phyloP scores from a whole-genome alignment of 805 yeast genomes.

The Saturnispora zaruensis region DNA sequence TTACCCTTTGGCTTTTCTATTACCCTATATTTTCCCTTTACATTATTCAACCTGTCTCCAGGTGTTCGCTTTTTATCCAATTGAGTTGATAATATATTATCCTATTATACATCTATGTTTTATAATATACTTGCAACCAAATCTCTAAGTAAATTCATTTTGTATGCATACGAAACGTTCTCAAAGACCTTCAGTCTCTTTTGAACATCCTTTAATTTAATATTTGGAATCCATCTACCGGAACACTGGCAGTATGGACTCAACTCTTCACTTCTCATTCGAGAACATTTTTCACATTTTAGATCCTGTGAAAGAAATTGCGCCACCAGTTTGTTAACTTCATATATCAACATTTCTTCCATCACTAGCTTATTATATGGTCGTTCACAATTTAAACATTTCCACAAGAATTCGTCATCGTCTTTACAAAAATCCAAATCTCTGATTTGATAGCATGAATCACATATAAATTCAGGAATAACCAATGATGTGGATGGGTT shows the following conservation, averaged over 20 bases:
- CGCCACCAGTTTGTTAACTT: constrained; percentile 47
- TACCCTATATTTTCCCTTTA: background rate
- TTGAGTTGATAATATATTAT: background rate
- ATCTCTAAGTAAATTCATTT: constrained; percentile 45
- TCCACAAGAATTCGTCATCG: constrained; percentile 42
- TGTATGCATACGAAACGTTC: constrained; percentile 53
- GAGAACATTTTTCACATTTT: constrained; percentile 69
- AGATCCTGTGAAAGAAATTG: constrained; percentile 71
- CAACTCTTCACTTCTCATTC: constrained; percentile 58
- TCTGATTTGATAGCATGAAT: constrained; percentile 61
- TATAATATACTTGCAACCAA: constrained; percentile 17
- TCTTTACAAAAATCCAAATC: constrained; percentile 82
- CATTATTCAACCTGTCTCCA: background rate
- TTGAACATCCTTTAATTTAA: constrained; percentile 37
- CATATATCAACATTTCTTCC: constrained; percentile 72
- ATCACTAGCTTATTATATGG: constrained; percentile 57
- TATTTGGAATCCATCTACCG: constrained; percentile 67
- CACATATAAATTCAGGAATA: constrained; percentile 66
- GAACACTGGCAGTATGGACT: constrained; percentile 78
- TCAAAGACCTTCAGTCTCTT: constrained; percentile 40
- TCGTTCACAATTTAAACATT: constrained; percentile 58
- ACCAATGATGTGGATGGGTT: constrained; percentile 68
- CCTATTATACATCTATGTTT: background rate
- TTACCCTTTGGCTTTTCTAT: background rate
- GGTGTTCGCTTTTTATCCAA: background rate